Base-by-base conservation (phyloP, 441 rosid species). In the Oxalis stricta region DNA sequence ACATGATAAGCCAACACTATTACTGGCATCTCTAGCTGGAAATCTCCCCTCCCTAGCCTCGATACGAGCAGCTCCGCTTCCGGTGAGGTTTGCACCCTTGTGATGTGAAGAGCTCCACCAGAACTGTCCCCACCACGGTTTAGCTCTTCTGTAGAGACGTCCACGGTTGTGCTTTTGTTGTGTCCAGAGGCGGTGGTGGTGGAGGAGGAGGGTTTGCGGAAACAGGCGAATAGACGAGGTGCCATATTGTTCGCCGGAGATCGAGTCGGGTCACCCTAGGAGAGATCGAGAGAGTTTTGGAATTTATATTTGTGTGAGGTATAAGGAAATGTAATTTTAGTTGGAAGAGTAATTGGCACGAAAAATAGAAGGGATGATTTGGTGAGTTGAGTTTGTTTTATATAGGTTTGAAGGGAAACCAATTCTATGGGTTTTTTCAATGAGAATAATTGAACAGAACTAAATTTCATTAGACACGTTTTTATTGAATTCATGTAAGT, bases 21-120 rank as follows among this genome's bases (percentile, higher is more conserved):
- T 46, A 78, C 77, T 21, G 86, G 86, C 38, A 67, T 43, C 35
- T 59, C 78, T 16, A 61, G 55, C 43, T 66, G 68, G 32, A 87
- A 87, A 32, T 87, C 93, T n/a, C 97, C 97, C 42, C 97, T 68
- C 32, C 93, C 95, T 10, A 84, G 72, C 60, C 93, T 56, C 1
- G 97, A 84, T 60, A 76, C 33, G 52, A 84, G 50, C 64, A 87
- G 14, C 79, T 87, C 94, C 24, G 79, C 95, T 52, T 63, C 83
- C 16, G 78, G 83, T 3, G 97, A 87, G 10, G 86, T 75, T 11
- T 50, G 58, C 97, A 87, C 4, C 95, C 97, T 60, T 87, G 97
- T 0, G 97, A 87, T 1, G 94, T 72, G 65, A 87, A 83, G 29
- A 81, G 64, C 75, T 87, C 89, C 52, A 87, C 79, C 51, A 87